These are phyloP conservation scores for Paramecium tetraurelia DNA, from an alignment of 73 alveolate genomes.

Conservation along the genomic window DNA sequence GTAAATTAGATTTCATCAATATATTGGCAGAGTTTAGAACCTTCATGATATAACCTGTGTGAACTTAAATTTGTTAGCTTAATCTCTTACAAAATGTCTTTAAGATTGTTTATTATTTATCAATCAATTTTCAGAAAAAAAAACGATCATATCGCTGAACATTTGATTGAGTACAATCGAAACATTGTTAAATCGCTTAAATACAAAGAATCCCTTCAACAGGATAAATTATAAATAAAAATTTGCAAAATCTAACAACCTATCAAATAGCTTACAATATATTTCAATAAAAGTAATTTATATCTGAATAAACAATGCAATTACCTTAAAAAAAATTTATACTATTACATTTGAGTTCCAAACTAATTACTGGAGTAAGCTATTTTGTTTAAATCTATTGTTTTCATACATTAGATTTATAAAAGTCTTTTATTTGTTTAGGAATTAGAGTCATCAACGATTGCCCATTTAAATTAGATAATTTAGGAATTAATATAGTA, in stretches of 20 bases:
- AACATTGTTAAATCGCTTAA: not conserved
- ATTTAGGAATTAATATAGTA: conserved; percentile 26
- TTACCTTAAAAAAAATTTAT: not conserved
- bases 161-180: not conserved
- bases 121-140: not conserved
- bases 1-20: not conserved
- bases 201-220: not conserved
- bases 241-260: not conserved
- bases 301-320: not conserved
- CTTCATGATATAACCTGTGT: not conserved
- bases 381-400: conserved; percentile 13
- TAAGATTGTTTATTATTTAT: not conserved
- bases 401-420: not conserved
- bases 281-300: not conserved
- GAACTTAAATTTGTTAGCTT: not conserved
- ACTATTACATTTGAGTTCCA: not conserved
- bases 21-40: conserved; percentile 18
- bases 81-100: not conserved
- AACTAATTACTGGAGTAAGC: not conserved
- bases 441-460: not conserved
- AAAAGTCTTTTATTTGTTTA: not conserved
- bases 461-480: conserved; percentile 26
- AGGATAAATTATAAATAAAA: not conserved
- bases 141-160: not conserved
- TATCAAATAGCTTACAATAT: conserved; percentile 4